phyloP scores from a whole-genome alignment of 768 basidiomycete genomes.

The Serendipita vermifera region DNA sequence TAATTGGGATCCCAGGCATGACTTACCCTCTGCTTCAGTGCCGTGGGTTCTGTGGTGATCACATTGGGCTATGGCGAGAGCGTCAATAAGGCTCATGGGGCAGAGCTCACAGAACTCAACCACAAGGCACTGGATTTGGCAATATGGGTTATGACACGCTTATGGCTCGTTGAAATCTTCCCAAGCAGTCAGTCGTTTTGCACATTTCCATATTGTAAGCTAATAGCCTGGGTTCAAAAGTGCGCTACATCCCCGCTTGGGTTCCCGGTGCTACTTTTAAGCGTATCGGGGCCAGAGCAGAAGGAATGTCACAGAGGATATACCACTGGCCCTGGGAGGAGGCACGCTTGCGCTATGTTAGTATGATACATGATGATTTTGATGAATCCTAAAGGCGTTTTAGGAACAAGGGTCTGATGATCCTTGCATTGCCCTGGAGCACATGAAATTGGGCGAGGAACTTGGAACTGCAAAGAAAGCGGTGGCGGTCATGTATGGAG shows the following conservation, averaged over 20 bases:
- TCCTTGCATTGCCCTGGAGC: background rate
- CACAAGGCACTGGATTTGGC: background rate
- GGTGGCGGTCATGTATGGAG: background rate
- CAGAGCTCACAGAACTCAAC: background rate
- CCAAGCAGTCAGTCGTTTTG: background rate
- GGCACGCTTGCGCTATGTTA: background rate
- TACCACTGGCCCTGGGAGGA: conserved; percentile 6
- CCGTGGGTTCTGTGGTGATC: background rate
- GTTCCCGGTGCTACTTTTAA: background rate
- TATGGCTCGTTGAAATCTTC: background rate
- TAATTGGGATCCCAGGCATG: background rate
- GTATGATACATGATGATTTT: too few relatives aligned
- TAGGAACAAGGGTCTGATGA: background rate
- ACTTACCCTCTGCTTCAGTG: background rate
- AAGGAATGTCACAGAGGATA: background rate
- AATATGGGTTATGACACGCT: background rate
- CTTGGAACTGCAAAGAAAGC: background rate
- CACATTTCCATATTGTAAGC: background rate
- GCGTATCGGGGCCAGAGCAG: background rate
- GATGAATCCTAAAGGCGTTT: too few relatives aligned
- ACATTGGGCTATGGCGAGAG: background rate
- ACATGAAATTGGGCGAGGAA: background rate
- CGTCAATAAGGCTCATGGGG: conserved; percentile 1
- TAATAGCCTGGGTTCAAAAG: too few relatives aligned
- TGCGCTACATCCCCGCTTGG: background rate